A percentile compares a stretch with the other conserved stretches of the same genome.
Conservation (phyloP, 73 alveolate species). For the Symbiodinium pilosum region DNA sequence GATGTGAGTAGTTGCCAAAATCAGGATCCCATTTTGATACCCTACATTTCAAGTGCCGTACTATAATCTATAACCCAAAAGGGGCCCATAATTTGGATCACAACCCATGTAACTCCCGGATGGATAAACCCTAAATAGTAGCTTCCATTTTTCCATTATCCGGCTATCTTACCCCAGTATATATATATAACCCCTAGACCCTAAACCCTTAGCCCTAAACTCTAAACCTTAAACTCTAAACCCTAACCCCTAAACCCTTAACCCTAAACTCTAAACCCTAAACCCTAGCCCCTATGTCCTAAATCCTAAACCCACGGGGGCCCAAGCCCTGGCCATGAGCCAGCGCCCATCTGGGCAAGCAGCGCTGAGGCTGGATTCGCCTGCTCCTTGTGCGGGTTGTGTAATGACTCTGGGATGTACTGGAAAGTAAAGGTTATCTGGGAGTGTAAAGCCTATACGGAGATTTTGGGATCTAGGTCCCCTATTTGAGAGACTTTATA, state of each 20-base stretch:
- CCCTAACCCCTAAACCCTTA: neutral
- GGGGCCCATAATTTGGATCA: too few species aligned
- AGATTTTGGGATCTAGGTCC: neutral
- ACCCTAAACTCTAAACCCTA: too few species aligned
- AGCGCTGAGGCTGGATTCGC: constrained; percentile 38
- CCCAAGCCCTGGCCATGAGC: constrained; percentile 25
- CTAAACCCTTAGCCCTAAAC: neutral
- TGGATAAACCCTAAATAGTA: too few species aligned
- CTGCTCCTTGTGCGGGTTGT: constrained; percentile 30
- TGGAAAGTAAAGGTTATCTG: neutral
- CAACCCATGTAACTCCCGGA: too few species aligned
- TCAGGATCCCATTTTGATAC: too few species aligned
- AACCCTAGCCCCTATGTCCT: too few species aligned
- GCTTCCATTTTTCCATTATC: too few species aligned
- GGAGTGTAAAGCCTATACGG: neutral
- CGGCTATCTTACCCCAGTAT: too few species aligned
- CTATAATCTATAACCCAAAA: too few species aligned
- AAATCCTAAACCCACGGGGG: neutral
- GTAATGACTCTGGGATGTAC: neutral
- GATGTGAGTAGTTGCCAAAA: too few species aligned
- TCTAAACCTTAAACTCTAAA: too few species aligned
- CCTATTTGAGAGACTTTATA: neutral
- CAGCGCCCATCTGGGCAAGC: constrained; percentile 75
- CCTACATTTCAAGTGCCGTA: too few species aligned
- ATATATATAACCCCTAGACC: neutral